These are phyloP conservation scores for Sclerotinia borealis DNA, from an alignment of 2,329 filamentous ascomycete genomes.

Conservation along the genomic window DNA sequence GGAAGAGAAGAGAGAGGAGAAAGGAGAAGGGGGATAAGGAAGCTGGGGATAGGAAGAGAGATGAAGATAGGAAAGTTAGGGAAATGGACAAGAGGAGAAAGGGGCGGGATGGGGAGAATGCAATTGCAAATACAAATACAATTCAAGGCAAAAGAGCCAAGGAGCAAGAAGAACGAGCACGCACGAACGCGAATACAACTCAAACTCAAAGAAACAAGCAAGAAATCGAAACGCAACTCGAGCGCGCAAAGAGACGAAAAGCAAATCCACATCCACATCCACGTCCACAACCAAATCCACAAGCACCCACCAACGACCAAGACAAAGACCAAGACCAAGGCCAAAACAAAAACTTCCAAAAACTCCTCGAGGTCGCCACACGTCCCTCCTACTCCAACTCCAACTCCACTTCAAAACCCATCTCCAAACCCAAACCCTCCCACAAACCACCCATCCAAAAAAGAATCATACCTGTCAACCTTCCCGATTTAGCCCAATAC, in stretches of 20 bases:
- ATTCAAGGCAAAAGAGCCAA: no score
- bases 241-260: not conserved
- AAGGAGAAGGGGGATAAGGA: not conserved
- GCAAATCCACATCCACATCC: not conserved
- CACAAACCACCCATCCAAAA: not conserved
- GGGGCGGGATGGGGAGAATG: not conserved
- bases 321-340: not conserved
- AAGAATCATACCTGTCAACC: not conserved
- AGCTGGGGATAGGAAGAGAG: not conserved
- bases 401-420: not conserved
- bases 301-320: not conserved
- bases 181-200: no score
- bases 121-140: no score
- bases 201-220: no score
- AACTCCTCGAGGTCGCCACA: not conserved
- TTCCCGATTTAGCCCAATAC: not conserved
- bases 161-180: not conserved
- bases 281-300: not conserved
- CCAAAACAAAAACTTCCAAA: not conserved
- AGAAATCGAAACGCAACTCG: not conserved
- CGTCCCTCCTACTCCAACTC: not conserved
- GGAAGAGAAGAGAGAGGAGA: constrained; percentile 14
- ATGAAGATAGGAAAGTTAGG: not conserved
- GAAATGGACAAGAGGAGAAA: not conserved
- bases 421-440: not conserved